Conservation (phyloP, 1,284 basidiomycete species). For the Naganishia liquefaciens region DNA sequence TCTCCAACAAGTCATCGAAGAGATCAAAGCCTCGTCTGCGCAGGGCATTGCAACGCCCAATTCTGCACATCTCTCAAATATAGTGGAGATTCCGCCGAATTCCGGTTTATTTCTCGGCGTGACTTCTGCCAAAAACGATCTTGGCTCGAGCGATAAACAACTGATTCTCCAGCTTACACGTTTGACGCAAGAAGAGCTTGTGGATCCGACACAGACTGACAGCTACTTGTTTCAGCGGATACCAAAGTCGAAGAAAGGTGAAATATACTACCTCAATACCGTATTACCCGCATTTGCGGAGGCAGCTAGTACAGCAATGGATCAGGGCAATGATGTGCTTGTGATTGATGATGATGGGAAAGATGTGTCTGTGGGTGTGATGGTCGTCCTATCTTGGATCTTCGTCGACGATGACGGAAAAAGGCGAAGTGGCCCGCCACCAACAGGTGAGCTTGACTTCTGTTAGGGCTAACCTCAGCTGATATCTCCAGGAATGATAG, state of each 20-base stretch:
- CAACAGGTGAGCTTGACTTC: slow-evolving; percentile 11
- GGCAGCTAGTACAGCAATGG: slow-evolving; percentile 1
- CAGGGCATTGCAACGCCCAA: neutral
- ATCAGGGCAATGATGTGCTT: slow-evolving; percentile 2
- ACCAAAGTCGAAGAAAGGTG: slow-evolving; percentile 29
- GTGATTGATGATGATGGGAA: slow-evolving; percentile 32
- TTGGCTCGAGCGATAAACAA: neutral
- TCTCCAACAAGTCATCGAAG: slow-evolving; percentile 41
- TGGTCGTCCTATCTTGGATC: slow-evolving; percentile 26
- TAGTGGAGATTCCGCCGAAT: neutral
- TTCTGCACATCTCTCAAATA: slow-evolving; percentile 4
- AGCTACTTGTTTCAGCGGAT: slow-evolving; percentile 24
- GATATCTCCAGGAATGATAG: slow-evolving; percentile 2
- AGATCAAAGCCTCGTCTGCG: slow-evolving; percentile 28
- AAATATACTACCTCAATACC: slow-evolving; percentile 11
- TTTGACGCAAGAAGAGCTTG: slow-evolving; percentile 6
- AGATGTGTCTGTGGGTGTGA: slow-evolving; percentile 27
- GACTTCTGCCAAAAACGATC: neutral
- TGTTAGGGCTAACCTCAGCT: neutral
- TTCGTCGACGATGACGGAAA: slow-evolving; percentile 23
- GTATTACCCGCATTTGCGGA: slow-evolving; percentile 26
- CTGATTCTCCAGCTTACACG: slow-evolving; percentile 11
- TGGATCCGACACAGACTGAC: neutral
- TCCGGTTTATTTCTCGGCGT: slow-evolving; percentile 22
- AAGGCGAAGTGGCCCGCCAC: slow-evolving; percentile 1